Evolutionary conservation across 2,329 filamentous ascomycete genomes (phyloP), one percentile per base, ranked within the genome.

Genomic region (Exophiala lecanii-corni): DNA sequence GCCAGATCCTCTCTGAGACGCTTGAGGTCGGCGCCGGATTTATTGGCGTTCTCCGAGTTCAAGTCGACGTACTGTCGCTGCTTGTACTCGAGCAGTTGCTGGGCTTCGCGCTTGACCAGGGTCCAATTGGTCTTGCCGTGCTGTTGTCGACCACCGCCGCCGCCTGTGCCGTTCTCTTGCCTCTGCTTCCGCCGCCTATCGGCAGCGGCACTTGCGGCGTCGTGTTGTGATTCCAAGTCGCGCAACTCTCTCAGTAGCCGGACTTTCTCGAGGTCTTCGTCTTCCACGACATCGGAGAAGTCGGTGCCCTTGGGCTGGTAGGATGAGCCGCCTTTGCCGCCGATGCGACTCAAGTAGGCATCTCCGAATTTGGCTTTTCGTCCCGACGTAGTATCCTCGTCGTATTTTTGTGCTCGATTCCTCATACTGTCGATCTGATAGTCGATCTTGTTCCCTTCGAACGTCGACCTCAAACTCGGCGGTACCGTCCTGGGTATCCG

Each of bases 311-410:
- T 57, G n/a, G 54, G 54, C 30, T 83, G 73, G 6, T 85, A 79
- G 68, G 92, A 91, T 46, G 78, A 82, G 55, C 83, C 81, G 59
- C 89, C 84, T 39, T 81, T 79, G 4, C 82, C 74, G 5, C 92
- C 92, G 28, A 98, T 75, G 9, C 92, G 82, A 49, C 86, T 94
- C 44, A 98, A 78, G 67, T 97, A 98, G 52, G 94, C 86, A 64
- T 98, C 92, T 54, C 92, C 92, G 61, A 98, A 98, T 69, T 95
- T 96, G 57, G 89, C 84, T 70, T 98, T 98, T 60, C 86, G 84
- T 45, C 91, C 89, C 1, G 88, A 92, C 25, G 78, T 70, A 0
- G 91, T 96, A 53, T 78, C 78, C 39, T 94, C 87, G 60, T 89
- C 86, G 51, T 84, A 80, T 49, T 57, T 56, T 34, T 55, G 54